Conservation (phyloP, 2,329 filamentous ascomycete species). For the Aureobasidium sp. region DNA sequence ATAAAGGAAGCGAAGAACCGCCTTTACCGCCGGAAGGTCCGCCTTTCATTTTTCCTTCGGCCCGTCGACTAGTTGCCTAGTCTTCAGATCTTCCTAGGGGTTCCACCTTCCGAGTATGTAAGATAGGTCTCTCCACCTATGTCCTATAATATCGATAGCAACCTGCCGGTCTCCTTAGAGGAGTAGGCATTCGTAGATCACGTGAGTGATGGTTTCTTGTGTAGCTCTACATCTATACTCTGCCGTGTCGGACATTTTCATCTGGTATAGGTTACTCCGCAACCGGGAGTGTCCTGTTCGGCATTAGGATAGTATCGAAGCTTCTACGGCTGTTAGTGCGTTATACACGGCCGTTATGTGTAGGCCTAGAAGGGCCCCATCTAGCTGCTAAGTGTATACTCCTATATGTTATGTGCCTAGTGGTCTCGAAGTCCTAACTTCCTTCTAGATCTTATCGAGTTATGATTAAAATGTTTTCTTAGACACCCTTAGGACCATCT, state of each 20-base stretch:
- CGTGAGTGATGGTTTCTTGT: neutral
- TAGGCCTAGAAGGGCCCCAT: neutral
- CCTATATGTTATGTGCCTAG: neutral
- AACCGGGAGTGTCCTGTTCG: neutral
- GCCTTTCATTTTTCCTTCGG: neutral
- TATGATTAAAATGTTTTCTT: neutral
- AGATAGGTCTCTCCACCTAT: neutral
- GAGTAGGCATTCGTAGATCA: neutral
- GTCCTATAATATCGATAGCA: neutral
- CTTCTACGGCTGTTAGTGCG: neutral
- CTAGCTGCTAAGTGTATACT: neutral
- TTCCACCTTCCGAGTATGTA: neutral
- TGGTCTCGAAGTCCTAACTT: too few relatives aligned
- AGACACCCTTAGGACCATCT: too few relatives aligned
- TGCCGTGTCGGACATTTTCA: neutral
- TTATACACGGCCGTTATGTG: neutral
- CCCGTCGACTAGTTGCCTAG: neutral
- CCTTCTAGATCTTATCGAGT: too few relatives aligned
- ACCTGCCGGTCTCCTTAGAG: neutral
- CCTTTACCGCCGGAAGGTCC: neutral
- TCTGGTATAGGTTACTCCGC: neutral
- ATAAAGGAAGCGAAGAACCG: neutral
- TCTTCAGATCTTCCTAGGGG: neutral
- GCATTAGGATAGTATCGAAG: neutral
- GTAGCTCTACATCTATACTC: neutral